Base-by-base conservation (phyloP, 805 yeast species). In the Wickerhamiella australiensis region DNA sequence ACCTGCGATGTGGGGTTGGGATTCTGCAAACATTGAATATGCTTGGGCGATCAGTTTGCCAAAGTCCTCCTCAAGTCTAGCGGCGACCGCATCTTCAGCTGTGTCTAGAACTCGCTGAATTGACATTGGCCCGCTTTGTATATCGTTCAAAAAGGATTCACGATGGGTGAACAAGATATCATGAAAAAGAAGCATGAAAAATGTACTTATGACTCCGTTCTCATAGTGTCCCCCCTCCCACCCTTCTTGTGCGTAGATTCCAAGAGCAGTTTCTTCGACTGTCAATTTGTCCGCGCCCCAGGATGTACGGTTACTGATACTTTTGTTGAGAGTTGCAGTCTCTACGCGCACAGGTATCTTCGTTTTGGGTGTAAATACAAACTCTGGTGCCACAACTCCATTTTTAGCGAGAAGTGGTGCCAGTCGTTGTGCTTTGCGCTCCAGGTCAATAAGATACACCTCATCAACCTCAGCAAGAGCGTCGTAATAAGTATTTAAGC, bases 221-320 rank as follows among this genome's bases (percentile, higher is more conserved):
- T 67, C 71, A 22, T 58, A 61, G 51, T 67, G 70, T 22, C 60
- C 62, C 6, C 70, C 70, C 15, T 50, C 36, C 59, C 61, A 67
- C 2, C 65, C 67, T 5, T 42, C 50, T 2, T 36, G 35, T 20
- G 20, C 50, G 51, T 67, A 67, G 33, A 63, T 54, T 7, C 49
- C 41, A 18, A 65, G 52, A 5, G 68, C 67, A n/a, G 59, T 53
- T 35, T 58, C 59, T 51, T 67, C 71, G 2, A 67, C 71, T 4
- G 55, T 55, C 13, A 40, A 23, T 12, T 29, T 52, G 7, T 53
- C 52, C 20, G 18, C 18, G 37, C 53, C 52, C 56, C 55, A 53
- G n/a, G 31, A 38, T 17, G 55, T 53, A 18, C 53, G 53, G 6
- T 29, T 38, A 15, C 46, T 49, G 6, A n/a, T 18, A 17, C 25